Conservation (phyloP, 345 rosid genomes). For the Citrus sp. region DNA sequence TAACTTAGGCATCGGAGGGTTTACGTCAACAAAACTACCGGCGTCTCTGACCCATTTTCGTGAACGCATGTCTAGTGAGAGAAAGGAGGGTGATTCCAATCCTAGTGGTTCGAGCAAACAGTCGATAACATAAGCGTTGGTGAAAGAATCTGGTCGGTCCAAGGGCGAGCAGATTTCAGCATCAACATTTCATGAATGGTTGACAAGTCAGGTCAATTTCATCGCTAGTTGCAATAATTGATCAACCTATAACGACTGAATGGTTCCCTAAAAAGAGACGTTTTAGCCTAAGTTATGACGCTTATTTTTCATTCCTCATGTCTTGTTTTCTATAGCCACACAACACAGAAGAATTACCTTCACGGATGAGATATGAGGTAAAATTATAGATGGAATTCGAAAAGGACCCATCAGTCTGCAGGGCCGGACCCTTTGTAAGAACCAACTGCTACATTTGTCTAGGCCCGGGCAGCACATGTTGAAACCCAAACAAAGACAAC, state of each 20-base stretch:
- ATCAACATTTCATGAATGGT: no score
- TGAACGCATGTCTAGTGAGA: no score
- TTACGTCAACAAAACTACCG: no score
- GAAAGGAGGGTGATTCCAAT: no score
- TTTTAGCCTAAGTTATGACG: neutral
- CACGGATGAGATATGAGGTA: neutral
- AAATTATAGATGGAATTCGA: neutral
- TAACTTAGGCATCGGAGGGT: no score
- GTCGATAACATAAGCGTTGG: no score
- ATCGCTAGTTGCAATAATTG: no score
- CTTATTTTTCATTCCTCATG: neutral
- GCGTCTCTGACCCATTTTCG: no score
- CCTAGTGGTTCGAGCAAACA: no score
- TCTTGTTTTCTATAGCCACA: neutral
- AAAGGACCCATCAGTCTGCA: slow-evolving; percentile 6
- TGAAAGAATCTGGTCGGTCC: no score
- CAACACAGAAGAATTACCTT: neutral
- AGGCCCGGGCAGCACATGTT: neutral
- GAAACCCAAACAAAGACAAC: neutral
- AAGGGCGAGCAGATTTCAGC: no score
- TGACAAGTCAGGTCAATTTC: no score
- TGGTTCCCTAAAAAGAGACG: neutral
- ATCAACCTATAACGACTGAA: neutral
- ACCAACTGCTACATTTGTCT: slow-evolving; percentile 3
- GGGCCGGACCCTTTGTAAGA: neutral